Base-by-base conservation (phyloP, 202 grass and related monocot genomes). In the Panicum virgatum region DNA sequence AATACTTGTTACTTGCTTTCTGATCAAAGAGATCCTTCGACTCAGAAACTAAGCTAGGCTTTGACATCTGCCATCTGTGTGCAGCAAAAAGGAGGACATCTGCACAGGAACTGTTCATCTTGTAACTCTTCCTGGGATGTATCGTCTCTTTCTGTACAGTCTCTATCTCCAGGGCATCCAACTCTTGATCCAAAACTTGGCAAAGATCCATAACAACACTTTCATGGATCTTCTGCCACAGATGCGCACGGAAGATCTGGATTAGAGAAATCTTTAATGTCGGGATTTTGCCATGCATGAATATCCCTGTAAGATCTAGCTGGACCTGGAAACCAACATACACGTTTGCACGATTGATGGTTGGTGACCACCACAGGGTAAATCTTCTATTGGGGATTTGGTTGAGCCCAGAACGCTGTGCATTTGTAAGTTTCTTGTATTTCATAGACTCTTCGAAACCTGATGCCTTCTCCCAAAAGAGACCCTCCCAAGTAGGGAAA, bases 151-250 rank as follows among this genome's bases (percentile, higher is more conserved):
- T 98, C 79, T 98, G 96, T 64, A 98, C 96, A 48, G 96, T 96
- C 75, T 98, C 96, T 83, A 98, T 98, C 90, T 98, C 96, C 75
- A 98, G 50, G 7, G 96, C 90, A 88, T 98, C 92, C 63, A 98
- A 87, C 69, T 98, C 96, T 72, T 98, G 96, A 85, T 98, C 96
- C 80, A 98, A 75, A 84, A 98, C 96, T 81, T 98, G 96, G 87
- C 96, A 98, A 81, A 98, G 96, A 90, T 98, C 96, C 96, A 98
- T 98, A 80, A 98, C 92, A 90, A 98, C 96, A 90, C 92, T 95
- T 87, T 98, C 96, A 79, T 98, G 96, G 75, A 98, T 88, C 88
- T 98, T 98, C 78, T 98, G 96, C 96, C 96, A 98, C 54, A 98
- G 87, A 93, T 98, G 96, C 48, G 96, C 96, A 53, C 96, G 90